Percentiles rank a stretch among this genome's conserved stretches.
phyloP scores from a whole-genome alignment of 2,329 filamentous ascomycete genomes.

The Tolypocladium pustulatum region DNA sequence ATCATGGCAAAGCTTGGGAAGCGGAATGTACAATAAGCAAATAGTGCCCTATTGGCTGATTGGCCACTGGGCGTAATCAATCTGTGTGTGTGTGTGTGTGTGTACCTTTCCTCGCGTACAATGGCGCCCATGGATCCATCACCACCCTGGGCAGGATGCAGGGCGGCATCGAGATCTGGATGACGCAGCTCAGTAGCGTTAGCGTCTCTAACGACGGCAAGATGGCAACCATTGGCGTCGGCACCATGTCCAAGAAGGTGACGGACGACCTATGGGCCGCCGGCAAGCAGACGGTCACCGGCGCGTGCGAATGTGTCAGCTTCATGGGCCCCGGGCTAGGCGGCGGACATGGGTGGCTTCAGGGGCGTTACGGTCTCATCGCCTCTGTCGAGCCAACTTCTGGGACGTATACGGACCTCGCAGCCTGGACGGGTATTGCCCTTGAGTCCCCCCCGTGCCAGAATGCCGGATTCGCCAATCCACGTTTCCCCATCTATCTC shows the following conservation, averaged over 20 bases:
- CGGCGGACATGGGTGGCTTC: constrained; percentile 45
- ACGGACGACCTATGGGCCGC: constrained; percentile 36
- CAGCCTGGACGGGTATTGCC: constrained; percentile 30
- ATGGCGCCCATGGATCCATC: constrained; percentile 39
- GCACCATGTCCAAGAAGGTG: constrained; percentile 32
- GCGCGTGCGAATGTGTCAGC: constrained; percentile 42
- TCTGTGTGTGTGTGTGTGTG: no score
- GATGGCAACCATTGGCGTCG: constrained; percentile 37
- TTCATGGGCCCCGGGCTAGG: constrained; percentile 40
- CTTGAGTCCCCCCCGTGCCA: constrained; percentile 26
- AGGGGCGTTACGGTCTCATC: constrained; percentile 41
- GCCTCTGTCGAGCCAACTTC: constrained; percentile 15
- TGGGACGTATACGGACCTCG: constrained; percentile 35
- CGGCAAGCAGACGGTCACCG: constrained; percentile 41
- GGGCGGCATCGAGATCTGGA: constrained; percentile 38
- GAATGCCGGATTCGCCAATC: constrained; percentile 27
- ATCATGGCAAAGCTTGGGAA: no score
- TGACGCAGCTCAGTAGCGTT: constrained; percentile 32
- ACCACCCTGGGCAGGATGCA: constrained; percentile 37
- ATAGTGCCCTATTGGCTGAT: no score
- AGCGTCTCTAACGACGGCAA: constrained; percentile 28
- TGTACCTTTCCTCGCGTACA: constrained; percentile 42
- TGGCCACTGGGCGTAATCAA: no score
- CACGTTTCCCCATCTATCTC: constrained; percentile 33
- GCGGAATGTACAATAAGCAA: no score